These are phyloP conservation scores for Auricularia auricula-judae DNA, from an alignment of 768 basidiomycete genomes.

Conservation along the genomic window DNA sequence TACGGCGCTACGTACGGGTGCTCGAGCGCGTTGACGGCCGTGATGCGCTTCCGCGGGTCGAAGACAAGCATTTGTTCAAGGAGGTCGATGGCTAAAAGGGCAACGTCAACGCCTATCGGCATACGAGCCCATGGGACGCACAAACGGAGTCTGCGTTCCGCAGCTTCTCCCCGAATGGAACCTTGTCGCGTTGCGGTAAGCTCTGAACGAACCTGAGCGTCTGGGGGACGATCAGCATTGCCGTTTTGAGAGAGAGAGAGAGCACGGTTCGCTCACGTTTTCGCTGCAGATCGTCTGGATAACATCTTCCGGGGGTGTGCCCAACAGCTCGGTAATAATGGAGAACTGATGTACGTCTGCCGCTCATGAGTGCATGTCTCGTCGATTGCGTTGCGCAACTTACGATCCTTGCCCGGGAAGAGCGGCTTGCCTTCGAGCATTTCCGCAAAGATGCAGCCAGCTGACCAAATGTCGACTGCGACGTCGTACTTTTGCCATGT, in stretches of 20 bases:
- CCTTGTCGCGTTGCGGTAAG: conserved; percentile 88
- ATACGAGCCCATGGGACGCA: conserved; percentile 24
- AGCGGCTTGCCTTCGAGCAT: conserved; percentile 98
- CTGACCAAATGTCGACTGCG: conserved; percentile 98
- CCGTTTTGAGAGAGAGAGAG: neutral
- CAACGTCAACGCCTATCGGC: neutral
- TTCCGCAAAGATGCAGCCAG: conserved; percentile 98
- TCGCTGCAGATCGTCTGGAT: conserved; percentile 97
- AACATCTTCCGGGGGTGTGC: conserved; percentile 99
- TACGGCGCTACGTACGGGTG: conserved; percentile 96
- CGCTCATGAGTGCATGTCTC: neutral
- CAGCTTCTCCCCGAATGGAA: conserved; percentile 92
- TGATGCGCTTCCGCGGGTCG: conserved; percentile 95
- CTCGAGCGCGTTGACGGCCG: conserved; percentile 76
- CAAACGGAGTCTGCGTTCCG: conserved; percentile 78
- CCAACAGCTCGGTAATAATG: conserved; percentile 95
- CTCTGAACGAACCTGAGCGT: conserved; percentile 98
- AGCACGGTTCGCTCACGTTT: conserved; percentile 45
- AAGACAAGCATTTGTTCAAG: conserved; percentile 99
- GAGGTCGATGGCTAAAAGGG: conserved; percentile 68
- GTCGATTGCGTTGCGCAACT: conserved; percentile 25
- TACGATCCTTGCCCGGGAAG: conserved; percentile 99
- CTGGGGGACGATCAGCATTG: conserved; percentile 30
- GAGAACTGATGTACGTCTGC: conserved; percentile 99
- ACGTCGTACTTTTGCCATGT: conserved; percentile 99